phyloP scores from a whole-genome alignment of 1,139 yeast species.

The Zygosaccharomyces sapae region DNA sequence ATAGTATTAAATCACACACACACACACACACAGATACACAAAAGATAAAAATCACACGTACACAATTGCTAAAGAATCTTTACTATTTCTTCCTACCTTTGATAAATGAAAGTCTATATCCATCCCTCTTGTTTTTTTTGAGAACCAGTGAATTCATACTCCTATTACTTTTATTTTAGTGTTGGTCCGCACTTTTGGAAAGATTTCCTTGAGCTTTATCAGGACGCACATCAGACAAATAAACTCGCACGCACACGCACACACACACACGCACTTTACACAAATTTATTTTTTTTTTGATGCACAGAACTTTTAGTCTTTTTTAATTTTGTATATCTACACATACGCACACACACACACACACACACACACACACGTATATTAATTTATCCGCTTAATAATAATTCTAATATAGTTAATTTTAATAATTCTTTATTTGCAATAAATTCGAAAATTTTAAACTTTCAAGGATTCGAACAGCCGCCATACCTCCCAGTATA shows the following conservation, averaged over 20 bases:
- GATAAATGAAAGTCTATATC: background rate
- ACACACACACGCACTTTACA: constrained; percentile 15
- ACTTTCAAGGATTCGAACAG: too few species aligned
- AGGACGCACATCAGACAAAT: constrained; percentile 6
- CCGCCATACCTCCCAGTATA: background rate
- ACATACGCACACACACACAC: constrained; percentile 15
- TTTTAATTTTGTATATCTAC: constrained; percentile 26
- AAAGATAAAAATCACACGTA: background rate
- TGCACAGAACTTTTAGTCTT: constrained; percentile 23
- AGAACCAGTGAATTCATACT: too few species aligned
- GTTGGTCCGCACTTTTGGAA: background rate
- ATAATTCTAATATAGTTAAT: background rate
- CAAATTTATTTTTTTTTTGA: constrained; percentile 12
- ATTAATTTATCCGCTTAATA: constrained; percentile 4
- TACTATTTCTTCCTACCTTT: constrained; percentile 1
- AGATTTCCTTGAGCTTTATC: background rate
- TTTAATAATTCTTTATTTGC: background rate
- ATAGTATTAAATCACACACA: constrained; percentile 12
- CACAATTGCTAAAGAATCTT: background rate
- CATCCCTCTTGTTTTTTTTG: background rate
- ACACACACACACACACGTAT: constrained; percentile 5
- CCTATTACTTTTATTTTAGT: background rate
- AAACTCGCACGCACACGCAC: constrained; percentile 17
- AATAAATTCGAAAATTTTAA: background rate
- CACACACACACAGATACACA: constrained; percentile 20